Evolutionary conservation across 768 basidiomycete genomes (phyloP), one percentile per base, ranked within the genome.

Genomic region (Crucibulum laeve): DNA sequence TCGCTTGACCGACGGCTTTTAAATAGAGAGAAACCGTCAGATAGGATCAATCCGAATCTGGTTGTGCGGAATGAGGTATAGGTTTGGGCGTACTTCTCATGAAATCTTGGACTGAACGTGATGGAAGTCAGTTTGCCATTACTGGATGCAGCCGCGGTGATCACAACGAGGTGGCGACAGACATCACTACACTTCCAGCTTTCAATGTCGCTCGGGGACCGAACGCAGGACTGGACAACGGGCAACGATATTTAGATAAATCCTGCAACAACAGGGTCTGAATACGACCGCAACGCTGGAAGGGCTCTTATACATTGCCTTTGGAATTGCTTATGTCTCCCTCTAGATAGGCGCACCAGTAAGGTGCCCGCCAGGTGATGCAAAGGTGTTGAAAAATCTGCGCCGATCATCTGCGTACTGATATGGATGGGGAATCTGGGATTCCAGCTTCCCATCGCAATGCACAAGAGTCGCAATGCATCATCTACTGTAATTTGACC

Each of bases 91-190:
- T 47, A 38, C 46, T 58, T 58, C 39, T 53, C 62, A 44, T 57
- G 11, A 19, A 11, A 10, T n/a, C 17, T 36, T 36, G 8, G 10
- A 36, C 57, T 47, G 58, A 58, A 43, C 23, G 34, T 55, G 55
- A 61, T 52, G 57, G 66, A 70, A 67, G 67, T 63, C 70, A 49
- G 52, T 48, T 54, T 52, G 50, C 44, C 53, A 46, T 36, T 52
- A 50, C 54, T 52, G 49, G 40, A 58, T 53, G 42, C 32, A 44
- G 53, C 39, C 47, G 48, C 43, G 45, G 35, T 43, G 44, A 47
- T 52, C 53, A 53, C 56, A 67, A 69, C 60, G 65, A 65, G 67
- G 65, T 53, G 50, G 58, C 61, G 58, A 67, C 65, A 60, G 63
- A 64, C 58, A 64, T 63, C 56, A 50, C 53, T 51, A 24, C 47